These are phyloP conservation scores for Zygotorulaspora danielsina DNA, from an alignment of 805 yeast species.

Conservation along the genomic window DNA sequence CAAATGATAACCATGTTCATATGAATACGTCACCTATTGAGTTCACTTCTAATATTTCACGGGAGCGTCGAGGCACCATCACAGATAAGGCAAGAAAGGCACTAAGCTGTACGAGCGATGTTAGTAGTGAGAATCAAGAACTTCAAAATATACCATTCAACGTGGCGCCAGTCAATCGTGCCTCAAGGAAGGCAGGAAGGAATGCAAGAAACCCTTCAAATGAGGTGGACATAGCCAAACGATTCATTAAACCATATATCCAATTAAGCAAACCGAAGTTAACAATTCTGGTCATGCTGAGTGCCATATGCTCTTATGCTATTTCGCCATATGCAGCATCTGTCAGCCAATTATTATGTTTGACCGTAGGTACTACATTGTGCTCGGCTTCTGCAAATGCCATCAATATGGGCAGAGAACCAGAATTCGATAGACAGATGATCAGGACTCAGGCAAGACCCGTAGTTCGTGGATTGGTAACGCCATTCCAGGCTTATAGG, in stretches of 20 bases:
- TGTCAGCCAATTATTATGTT: constrained; percentile 58
- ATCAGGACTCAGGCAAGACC: constrained; percentile 85
- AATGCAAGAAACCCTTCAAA: constrained; percentile 6
- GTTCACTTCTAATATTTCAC: constrained; percentile 35
- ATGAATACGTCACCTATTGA: constrained; percentile 39
- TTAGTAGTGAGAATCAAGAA: constrained; percentile 8
- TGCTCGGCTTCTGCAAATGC: constrained; percentile 95
- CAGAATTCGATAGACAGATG: constrained; percentile 83
- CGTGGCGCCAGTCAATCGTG: constrained; percentile 42
- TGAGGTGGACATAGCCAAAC: constrained; percentile 31
- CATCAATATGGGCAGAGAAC: constrained; percentile 95
- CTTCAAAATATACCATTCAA: constrained; percentile 45
- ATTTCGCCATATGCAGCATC: constrained; percentile 81
- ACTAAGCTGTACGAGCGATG: constrained; percentile 36
- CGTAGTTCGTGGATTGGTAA: constrained; percentile 75
- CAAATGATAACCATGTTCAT: constrained; percentile 8
- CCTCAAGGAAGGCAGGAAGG: constrained; percentile 14
- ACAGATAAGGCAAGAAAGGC: constrained; percentile 30
- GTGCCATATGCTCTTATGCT: constrained; percentile 92
- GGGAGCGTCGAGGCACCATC: constrained; percentile 11
- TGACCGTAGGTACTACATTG: constrained; percentile 81
- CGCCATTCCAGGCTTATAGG: constrained; percentile 69
- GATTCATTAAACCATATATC: constrained; percentile 56
- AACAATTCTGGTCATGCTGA: constrained; percentile 80
- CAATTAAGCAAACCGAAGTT: constrained; percentile 88